Evolutionary conservation across 2,329 filamentous ascomycete species (phyloP).

Genomic region (Fusarium decemcellulare): DNA sequence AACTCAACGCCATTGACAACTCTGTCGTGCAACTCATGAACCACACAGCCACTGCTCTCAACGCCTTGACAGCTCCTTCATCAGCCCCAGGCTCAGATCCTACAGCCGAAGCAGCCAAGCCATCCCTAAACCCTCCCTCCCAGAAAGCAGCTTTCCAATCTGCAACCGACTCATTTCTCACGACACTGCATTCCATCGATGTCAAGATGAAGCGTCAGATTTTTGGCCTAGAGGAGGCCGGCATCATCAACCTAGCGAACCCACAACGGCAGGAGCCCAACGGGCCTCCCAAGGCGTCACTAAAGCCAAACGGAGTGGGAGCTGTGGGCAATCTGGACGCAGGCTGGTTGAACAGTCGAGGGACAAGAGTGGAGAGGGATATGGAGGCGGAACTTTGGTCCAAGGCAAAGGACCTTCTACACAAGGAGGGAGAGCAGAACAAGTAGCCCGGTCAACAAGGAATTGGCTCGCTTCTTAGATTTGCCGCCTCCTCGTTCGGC

Average conservation of each 20-base stretch:
- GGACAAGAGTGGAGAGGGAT: constrained; percentile 83
- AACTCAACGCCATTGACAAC: constrained; percentile 84
- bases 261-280: constrained; percentile 51
- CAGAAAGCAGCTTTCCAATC: constrained; percentile 71
- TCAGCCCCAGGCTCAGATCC: constrained; percentile 25
- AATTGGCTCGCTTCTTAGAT: background rate
- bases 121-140: constrained; percentile 59
- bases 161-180: constrained; percentile 77
- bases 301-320: constrained; percentile 69
- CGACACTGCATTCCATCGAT: constrained; percentile 80
- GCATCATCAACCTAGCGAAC: constrained; percentile 72
- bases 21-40: constrained; percentile 59
- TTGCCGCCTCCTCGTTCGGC: background rate
- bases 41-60: constrained; percentile 63
- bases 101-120: constrained; percentile 35
- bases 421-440: constrained; percentile 47
- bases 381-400: constrained; percentile 88
- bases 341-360: constrained; percentile 90
- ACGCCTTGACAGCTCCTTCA: constrained; percentile 57
- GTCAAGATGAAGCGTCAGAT: constrained; percentile 78
- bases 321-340: constrained; percentile 79
- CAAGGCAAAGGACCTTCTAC: constrained; percentile 55
- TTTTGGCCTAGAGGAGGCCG: constrained; percentile 84
- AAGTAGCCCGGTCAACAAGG: constrained; percentile 9
- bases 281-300: constrained; percentile 57